Base-by-base conservation (phyloP, 768 basidiomycete species). In the Russula griseocarnosa region DNA sequence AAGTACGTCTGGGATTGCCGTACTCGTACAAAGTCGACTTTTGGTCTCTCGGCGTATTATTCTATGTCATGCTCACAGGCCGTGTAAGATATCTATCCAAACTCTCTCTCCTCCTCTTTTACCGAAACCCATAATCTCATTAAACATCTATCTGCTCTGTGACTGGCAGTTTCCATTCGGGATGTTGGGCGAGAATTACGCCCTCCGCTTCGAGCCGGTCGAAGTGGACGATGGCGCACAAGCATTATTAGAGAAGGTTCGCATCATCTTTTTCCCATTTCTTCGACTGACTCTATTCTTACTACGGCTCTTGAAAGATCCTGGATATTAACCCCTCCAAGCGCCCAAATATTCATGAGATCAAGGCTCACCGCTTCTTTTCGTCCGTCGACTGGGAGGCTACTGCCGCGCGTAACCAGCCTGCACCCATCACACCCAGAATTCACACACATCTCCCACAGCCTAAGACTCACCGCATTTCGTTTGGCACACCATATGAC, bases 1-100 rank as follows among this genome's bases (percentile, higher is more conserved):
- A 69, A 67, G 55, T 69, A 42, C 61, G 60, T 1, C 44, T 61
- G 0, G 68, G 66, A n/a, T 8, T 60, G 52, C 49, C 53, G 20
- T 69, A 69, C 53, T 67, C 62, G 47, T 69, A 69, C 30, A 63
- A 66, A 16, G 66, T 67, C 30, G 68, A 69, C 54, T 64, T 58
- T 11, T 69, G 68, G 68, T 67, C 66, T 7, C 50, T 69, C 38
- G 68, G 68, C 5, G 68, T 69, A 42, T 55, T 69, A 49, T 32
- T 67, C 28, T 62, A 58, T 14, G 63, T 67, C n/a, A 64, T 69
- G 60, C 66, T 67, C 28, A 69, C 66, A 5, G 68, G 66, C 14
- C 66, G 68, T 22, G 68, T 69, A 51, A 58, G 68, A 20, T 40
- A 40, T 13, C n/a, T n/a, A n/a, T n/a, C 44, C 47, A 54, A 20